Base-by-base conservation (phyloP, 257 asterid species). In the Nicotiana benthamiana region DNA sequence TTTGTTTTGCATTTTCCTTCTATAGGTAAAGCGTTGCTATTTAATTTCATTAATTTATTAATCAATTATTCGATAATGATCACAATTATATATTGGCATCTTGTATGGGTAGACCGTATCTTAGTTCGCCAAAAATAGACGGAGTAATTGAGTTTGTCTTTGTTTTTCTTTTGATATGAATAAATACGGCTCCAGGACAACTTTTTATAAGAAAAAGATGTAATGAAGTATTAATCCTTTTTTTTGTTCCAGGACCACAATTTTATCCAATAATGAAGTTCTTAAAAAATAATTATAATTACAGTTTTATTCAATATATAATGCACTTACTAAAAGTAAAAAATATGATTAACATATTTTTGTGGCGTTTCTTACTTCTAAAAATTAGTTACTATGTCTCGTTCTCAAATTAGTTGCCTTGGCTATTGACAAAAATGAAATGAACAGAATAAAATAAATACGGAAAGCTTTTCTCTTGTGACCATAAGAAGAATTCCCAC, bases 41-140 rank as follows among this genome's bases (percentile, higher is more conserved):
- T 26, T 26, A 32, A 32, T 32, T 32, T 32, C 7, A 32, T 32
- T 32, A 32, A 32, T 32, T 5, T 0, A 32, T 32, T 32, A 32
- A 32, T 32, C 36, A 32, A 32, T 32, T 32, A n/a, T 3, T 80
- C 28, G 36, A 75, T n/a, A 48, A 70, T 79, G 26, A 17, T 65
- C 26, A 17, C 90, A 86, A 86, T 87, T 6, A 91, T n/a, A n/a
- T n/a, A n/a, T 88, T 91, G 89, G 34, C 12, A 40, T 15, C 78
- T 76, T 76, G 74, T 77, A 48, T 81, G 83, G 53, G 70, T 80
- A 77, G 88, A 84, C 82, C 83, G 83, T 77, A 68, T 80, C 51
- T 67, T 34, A 34, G 4, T 67, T 28, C 26, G 28, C 15, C 54
- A 67, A 67, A 36, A 26, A 26, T 26, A 26, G 27, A 26, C 27